Conservation (phyloP, 2,329 filamentous ascomycete species). For the Fusarium fracticaudum region DNA sequence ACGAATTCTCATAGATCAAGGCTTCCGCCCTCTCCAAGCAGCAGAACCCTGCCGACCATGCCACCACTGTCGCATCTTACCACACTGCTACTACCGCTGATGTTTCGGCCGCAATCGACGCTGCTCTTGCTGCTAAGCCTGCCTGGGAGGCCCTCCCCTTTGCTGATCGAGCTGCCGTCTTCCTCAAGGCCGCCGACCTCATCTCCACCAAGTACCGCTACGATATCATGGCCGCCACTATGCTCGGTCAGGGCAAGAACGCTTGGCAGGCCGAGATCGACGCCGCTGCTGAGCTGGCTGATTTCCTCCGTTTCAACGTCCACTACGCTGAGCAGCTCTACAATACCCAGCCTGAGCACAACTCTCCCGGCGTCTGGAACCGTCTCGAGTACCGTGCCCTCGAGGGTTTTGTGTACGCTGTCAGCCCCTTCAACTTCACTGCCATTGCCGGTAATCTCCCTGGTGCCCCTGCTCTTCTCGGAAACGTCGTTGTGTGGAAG, state of each 20-base stretch:
- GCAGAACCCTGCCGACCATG: slow-evolving; percentile 84
- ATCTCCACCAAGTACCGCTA: slow-evolving; percentile 94
- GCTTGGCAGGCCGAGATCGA: slow-evolving; percentile 99
- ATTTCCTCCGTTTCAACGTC: slow-evolving; percentile 95
- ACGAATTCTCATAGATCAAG: slow-evolving; percentile 63
- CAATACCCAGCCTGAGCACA: slow-evolving; percentile 83
- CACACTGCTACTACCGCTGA: slow-evolving; percentile 82
- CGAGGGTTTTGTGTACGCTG: slow-evolving; percentile 94
- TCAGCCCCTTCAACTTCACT: slow-evolving; percentile 97
- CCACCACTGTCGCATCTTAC: slow-evolving; percentile 80
- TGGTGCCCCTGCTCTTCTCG: slow-evolving; percentile 84
- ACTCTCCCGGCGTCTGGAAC: slow-evolving; percentile 90
- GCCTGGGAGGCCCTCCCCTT: slow-evolving; percentile 90
- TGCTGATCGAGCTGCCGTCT: slow-evolving; percentile 88
- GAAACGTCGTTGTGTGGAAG: slow-evolving; percentile 97
- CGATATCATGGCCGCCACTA: slow-evolving; percentile 94
- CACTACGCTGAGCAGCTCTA: slow-evolving; percentile 94
- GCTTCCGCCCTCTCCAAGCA: slow-evolving; percentile 74
- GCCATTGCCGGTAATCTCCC: slow-evolving; percentile 91
- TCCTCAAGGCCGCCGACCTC: slow-evolving; percentile 94
- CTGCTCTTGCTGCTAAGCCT: slow-evolving; percentile 85
- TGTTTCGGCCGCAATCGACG: slow-evolving; percentile 81
- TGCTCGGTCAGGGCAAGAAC: slow-evolving; percentile 97
- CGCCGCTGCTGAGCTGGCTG: slow-evolving; percentile 87
- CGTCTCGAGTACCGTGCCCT: slow-evolving; percentile 88